These are phyloP conservation scores for Ceratocystis colombiana DNA, from an alignment of 2,329 filamentous ascomycete genomes.

Conservation along the genomic window DNA sequence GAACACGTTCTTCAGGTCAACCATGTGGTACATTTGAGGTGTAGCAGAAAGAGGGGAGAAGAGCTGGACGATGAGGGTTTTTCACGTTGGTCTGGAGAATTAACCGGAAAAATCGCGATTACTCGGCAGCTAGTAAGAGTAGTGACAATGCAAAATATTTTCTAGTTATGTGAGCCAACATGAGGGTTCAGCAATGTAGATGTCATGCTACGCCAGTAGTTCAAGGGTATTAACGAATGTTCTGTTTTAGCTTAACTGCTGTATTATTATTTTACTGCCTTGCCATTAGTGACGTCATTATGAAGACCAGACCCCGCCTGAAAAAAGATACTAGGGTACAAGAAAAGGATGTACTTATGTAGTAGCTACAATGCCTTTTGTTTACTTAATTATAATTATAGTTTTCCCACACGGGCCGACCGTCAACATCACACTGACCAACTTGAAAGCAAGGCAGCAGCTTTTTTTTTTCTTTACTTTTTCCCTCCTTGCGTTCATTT, in stretches of 20 bases:
- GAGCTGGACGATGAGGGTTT: conserved; percentile 7
- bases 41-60: not conserved
- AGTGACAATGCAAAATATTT: not conserved
- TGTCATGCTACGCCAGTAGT: not conserved
- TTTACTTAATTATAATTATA: not conserved
- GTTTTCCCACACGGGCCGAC: not conserved
- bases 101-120: not conserved
- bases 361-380: not conserved
- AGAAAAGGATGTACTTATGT: not conserved
- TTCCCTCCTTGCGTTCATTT: not conserved
- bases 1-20: conserved; percentile 26
- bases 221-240: not conserved
- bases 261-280: not conserved
- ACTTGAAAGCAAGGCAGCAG: not conserved
- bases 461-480: not conserved
- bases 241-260: too few species aligned
- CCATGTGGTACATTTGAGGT: conserved; percentile 39
- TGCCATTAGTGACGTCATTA: conserved; percentile 1
- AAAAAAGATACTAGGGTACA: not conserved
- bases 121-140: not conserved
- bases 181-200: not conserved
- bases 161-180: not conserved
- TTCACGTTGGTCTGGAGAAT: not conserved
- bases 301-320: not conserved
- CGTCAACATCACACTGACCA: conserved; percentile 8